Evolutionary conservation across 2,329 filamentous ascomycete species (phyloP), one percentile per base, ranked within the genome.

Genomic region (Penicillium italicum): DNA sequence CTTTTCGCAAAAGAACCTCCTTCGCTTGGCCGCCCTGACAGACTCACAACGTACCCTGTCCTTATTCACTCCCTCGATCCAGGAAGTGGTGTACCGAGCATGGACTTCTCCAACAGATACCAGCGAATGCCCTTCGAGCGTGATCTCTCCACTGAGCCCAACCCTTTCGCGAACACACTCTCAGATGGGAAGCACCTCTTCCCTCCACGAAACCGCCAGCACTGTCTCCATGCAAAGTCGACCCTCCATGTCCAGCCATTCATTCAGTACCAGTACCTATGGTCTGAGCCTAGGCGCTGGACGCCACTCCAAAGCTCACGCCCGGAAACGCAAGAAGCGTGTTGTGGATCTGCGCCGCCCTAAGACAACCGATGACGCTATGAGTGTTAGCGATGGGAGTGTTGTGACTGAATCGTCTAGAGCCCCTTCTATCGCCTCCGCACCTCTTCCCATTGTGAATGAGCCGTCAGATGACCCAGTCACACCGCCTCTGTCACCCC

Each of bases 1-100:
- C 6, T 97, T 99, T 72, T 97, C 93, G 0, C 91, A 96, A 69
- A 96, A 96, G 81, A 97, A 96, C 66, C 79, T 97, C 36, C 76
- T 96, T 24, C 87, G 90, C 48, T 79, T 99, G 12, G 90, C 89
- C 24, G 85, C 90, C 0, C 78, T 99, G 55, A 91, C 85, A 4
- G 89, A 96, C 67, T 96, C 91, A 2, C 91, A 97, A 66, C 86
- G 90, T 45, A 97, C 94, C 0, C 77, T 97, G 33, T 96, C 92
- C 5, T 79, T 97, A 0, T 96, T 96, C 70, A 97, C 93, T 1
- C 91, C 93, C 0, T 85, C 88, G n/a, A 93, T 97, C 56, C 81
- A 85, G 50, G 91, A 97, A 72, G 90, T 90, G 4, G 88, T 97
- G 26, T 97, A 96, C 73, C 85, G 94, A 57, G 94, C 93, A 31